Base-by-base conservation (phyloP, 2,329 filamentous ascomycete genomes). In the Aspergillus awamori region DNA sequence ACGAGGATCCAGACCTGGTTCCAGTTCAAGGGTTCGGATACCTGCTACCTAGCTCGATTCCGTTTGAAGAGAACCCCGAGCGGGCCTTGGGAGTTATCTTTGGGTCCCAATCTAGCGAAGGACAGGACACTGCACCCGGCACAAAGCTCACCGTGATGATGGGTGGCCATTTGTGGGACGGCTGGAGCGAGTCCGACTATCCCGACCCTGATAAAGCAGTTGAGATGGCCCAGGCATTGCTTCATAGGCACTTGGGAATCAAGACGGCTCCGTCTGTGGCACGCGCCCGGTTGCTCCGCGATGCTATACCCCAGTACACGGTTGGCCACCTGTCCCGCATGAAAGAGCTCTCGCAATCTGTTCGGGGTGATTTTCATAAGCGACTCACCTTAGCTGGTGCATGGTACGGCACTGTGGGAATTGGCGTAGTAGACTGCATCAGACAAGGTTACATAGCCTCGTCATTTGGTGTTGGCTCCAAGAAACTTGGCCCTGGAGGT, bases 121-220 rank as follows among this genome's bases (percentile, higher is more conserved):
- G 83, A 17, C 82, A 85, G 67, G 86, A 89, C 72, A 81, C 78
- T 4, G 81, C 76, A 1, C 72, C 75, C 0, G 92, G 91, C 24
- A 96, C 92, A 13, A 97, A 96, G 75, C 78, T 98, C 57, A 97
- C 94, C 15, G 91, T 98, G 68, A 96, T 99, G 87, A 81, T 99
- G 59, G 95, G 95, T 61, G 95, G 95, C 1, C 93, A 97, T 78
- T 92, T 91, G 85, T 98, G 92, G 92, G 84, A 92, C 73, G 84
- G 81, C 60, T 87, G 84, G 80, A 71, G 69, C 66, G 49, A 71
- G 53, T 70, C 76, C 2, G 78, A 81, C 41, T 86, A 86, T 60
- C 93, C 92, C 0, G 80, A 84, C 54, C 83, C 88, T 63, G 81
- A 88, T 13, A 84, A 90, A 66, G 92, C 87, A 15, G 79, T 90